Base-by-base conservation (phyloP, 148 eudicot genomes). In the Chenopodium formosanum region DNA sequence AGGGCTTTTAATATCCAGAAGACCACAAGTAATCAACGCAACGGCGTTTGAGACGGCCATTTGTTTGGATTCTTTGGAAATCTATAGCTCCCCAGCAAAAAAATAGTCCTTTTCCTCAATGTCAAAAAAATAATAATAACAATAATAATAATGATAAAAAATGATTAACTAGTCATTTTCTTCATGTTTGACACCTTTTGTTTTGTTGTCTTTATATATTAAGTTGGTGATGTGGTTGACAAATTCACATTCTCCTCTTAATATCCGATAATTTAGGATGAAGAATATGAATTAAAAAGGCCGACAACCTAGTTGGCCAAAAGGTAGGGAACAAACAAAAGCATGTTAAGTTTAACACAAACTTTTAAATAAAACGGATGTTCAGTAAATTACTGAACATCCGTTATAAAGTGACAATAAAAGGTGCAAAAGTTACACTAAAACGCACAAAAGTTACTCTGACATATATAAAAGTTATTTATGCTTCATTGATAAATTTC, bases 181-280 rank as follows among this genome's bases (percentile, higher is more conserved):
- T 40, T 40, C 44, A 40, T 4, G 20, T 6, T 25, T 20, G 10
- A 25, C 34, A 25, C 14, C 56, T 52, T 52, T 10, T 10, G 0
- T 10, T 52, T 9, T 52, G 56, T 52, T 52, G 56, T 52, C 56
- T 72, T 46, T 11, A 8, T n/a, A 1, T 0, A 40, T 40, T 70
- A 0, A 34, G 6, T 71, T 2, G 40, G 7, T 17, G 52, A 44
- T 40, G 25, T 71, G 10, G 3, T 73, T 73, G 29, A 46, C 56
- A 73, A 73, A 47, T 37, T 40, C 53, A 7, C 31, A 9, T 56
- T 56, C 75, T 44, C 44, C 4, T 70, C 6, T 1, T n/a, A 44
- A 40, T 40, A 40, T 40, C 76, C 76, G 58, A 6, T 48, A 47
- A 48, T 73, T 73, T n/a, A n/a, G 76, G 76, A 48, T 8, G 56